phyloP scores from a whole-genome alignment of 2,329 filamentous ascomycete genomes.

The Colletotrichum chlorophyti region DNA sequence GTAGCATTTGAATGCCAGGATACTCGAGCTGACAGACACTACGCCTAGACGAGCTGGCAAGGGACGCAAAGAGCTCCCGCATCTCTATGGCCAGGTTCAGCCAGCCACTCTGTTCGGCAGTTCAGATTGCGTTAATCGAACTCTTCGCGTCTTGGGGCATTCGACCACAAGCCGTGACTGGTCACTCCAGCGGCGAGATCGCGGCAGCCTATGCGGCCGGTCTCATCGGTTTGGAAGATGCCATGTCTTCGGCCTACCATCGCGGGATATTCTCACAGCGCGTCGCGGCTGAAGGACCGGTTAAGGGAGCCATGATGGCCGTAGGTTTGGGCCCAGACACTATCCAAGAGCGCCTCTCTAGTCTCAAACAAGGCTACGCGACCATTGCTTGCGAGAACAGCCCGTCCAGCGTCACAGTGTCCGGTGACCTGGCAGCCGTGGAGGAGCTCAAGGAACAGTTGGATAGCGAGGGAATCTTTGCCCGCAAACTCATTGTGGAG shows the following conservation, averaged over 20 bases:
- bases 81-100: slow-evolving; percentile 20
- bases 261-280: slow-evolving; percentile 22
- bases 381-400: slow-evolving; percentile 54
- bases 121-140: slow-evolving; percentile 49
- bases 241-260: slow-evolving; percentile 34
- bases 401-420: slow-evolving; percentile 56
- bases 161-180: slow-evolving; percentile 36
- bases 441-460: slow-evolving; percentile 42
- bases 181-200: slow-evolving; percentile 47
- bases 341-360: slow-evolving; percentile 25
- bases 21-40: slow-evolving; percentile 23
- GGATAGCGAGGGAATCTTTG: slow-evolving; percentile 33
- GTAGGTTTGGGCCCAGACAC: slow-evolving; percentile 21
- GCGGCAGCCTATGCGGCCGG: slow-evolving; percentile 45
- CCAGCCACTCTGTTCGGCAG: slow-evolving; percentile 48
- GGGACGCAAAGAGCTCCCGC: neutral
- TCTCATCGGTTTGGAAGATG: slow-evolving; percentile 34
- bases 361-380: slow-evolving; percentile 29
- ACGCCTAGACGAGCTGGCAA: neutral
- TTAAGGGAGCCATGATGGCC: slow-evolving; percentile 34
- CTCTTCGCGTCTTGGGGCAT: slow-evolving; percentile 38
- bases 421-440: slow-evolving; percentile 51
- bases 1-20: slow-evolving; percentile 32
- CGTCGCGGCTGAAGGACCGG: slow-evolving; percentile 10
- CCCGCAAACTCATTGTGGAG: neutral